Evolutionary conservation across 2,329 filamentous ascomycete genomes (phyloP), one percentile per base, ranked within the genome.

Genomic region (Aspergillus sp.): DNA sequence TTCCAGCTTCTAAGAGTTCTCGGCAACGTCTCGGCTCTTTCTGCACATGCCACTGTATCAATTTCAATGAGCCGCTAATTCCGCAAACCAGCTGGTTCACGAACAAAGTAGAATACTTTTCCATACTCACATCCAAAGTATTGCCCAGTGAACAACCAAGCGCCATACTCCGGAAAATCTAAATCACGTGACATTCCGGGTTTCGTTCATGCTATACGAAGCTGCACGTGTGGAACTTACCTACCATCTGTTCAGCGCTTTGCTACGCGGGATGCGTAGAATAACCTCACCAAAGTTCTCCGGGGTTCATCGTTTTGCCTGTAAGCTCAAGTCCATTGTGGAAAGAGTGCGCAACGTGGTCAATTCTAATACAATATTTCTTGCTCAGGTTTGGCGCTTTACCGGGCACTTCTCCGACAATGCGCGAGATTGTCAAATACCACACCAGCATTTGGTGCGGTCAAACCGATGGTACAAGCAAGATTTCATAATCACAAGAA

Each of bases 391-490:
- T 56, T 71, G 52, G 65, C 70, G 34, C 66, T 74, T 27, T 74
- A 73, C 52, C 64, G 68, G 54, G 66, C 68, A 38, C 68, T 74
- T 43, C 64, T 74, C 43, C 64, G 65, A 53, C 67, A 69, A 64
- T 70, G 66, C 53, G 50, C 56, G 34, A 57, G 56, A 49, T 49
- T 69, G 41, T 55, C 59, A n/a, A 43, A 43, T 29, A 54, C 46
- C 19, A 49, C 53, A 27, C 45, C 51, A 12, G 59, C 56, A 50
- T 57, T 55, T 26, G 43, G 39, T 42, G 56, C 54, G 38, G 59
- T 57, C 44, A 62, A 56, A 45, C 50, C 45, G 2, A 51, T 69
- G 8, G 54, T 73, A 39, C 61, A 57, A 36, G 57, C 61, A 28
- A 63, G 63, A 19, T 73, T 73, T 33, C 61, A 57, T 30, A 63